A percentile compares a stretch with the other conserved stretches of the same genome.
Conservation (phyloP, 1,284 basidiomycete genomes). For the Xerocomus minutiporus region DNA sequence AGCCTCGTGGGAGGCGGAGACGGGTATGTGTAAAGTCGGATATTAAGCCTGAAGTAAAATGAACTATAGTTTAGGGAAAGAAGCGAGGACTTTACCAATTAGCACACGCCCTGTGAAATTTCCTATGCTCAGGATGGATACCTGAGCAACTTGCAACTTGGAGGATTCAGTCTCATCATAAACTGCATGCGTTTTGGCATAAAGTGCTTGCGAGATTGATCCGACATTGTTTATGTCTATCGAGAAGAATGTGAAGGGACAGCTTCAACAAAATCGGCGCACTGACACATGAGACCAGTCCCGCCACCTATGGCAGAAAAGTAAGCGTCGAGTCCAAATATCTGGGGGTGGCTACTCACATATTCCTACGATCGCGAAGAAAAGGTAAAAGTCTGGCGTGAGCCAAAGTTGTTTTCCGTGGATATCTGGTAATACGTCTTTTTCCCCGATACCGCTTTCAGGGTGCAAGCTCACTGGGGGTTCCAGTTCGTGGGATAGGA, state of each 20-base stretch:
- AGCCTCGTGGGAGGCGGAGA: constrained; percentile 60
- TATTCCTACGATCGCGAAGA: constrained; percentile 68
- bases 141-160: constrained; percentile 80
- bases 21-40: constrained; percentile 69
- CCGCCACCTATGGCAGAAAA: constrained; percentile 61
- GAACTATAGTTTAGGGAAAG: neutral
- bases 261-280: neutral
- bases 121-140: constrained; percentile 79
- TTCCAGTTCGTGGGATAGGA: constrained; percentile 15
- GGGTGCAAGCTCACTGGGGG: constrained; percentile 5
- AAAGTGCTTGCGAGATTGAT: constrained; percentile 85
- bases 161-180: constrained; percentile 67
- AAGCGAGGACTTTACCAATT: constrained; percentile 48
- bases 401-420: constrained; percentile 46
- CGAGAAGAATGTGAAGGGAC: neutral
- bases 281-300: constrained; percentile 83
- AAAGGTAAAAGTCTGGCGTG: constrained; percentile 68
- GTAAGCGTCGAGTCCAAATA: neutral
- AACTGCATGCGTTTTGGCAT: constrained; percentile 56
- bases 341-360: constrained; percentile 41
- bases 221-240: constrained; percentile 93
- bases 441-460: constrained; percentile 10
- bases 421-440: constrained; percentile 37
- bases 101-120: constrained; percentile 80
- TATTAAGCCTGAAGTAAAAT: constrained; percentile 46